These are phyloP conservation scores for Calonectria hongkongensis DNA, from an alignment of 2,329 filamentous ascomycete genomes.

Conservation along the genomic window DNA sequence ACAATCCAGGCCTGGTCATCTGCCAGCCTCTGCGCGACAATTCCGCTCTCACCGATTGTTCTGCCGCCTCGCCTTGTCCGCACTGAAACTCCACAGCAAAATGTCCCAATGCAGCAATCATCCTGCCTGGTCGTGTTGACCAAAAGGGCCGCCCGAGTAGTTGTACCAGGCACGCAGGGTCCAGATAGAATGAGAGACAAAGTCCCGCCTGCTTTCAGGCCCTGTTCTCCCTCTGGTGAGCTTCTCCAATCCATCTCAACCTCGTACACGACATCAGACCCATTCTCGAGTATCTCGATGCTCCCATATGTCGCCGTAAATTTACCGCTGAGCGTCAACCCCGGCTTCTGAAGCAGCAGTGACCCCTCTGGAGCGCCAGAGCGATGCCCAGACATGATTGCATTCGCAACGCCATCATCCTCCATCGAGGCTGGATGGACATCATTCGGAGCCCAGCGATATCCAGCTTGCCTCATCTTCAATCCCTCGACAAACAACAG, in stretches of 20 bases:
- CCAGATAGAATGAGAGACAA: background rate
- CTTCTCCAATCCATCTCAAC: slow-evolving; percentile 3
- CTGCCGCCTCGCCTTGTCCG: background rate
- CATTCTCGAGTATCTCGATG: background rate
- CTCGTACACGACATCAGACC: background rate
- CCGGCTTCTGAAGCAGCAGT: background rate
- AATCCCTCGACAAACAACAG: background rate
- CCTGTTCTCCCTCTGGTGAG: background rate
- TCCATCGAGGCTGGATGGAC: background rate
- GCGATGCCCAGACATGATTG: background rate
- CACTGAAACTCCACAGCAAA: slow-evolving; percentile 1
- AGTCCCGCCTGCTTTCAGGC: background rate
- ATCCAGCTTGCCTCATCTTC: background rate
- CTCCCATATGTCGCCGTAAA: background rate
- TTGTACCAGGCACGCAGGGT: background rate
- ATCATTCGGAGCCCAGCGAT: slow-evolving; percentile 1
- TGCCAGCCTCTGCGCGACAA: background rate
- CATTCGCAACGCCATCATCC: background rate
- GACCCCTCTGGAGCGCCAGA: background rate
- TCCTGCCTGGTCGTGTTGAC: background rate
- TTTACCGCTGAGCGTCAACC: background rate
- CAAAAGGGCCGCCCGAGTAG: background rate
- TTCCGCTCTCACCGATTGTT: background rate
- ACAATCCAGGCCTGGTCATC: slow-evolving; percentile 5
- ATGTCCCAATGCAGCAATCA: background rate